Conservation (phyloP, 257 asterid genomes). For the Rehmannia glutinosa region DNA sequence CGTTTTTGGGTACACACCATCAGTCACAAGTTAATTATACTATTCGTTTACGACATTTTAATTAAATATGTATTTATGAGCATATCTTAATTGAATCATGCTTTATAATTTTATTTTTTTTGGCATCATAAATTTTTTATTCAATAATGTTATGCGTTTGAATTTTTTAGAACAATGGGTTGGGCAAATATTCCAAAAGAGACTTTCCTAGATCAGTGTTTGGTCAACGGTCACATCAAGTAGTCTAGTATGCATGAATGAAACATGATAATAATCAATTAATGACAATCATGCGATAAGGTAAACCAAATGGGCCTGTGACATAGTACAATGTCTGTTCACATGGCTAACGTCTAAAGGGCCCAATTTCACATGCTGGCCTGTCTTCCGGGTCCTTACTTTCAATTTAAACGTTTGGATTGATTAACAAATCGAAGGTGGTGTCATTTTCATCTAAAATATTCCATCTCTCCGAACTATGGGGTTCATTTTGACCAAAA, state of each 20-base stretch:
- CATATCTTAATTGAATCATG: neutral
- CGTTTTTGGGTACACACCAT: too few species aligned
- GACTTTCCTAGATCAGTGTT: neutral
- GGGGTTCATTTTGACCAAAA: neutral
- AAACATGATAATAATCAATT: slow-evolving; percentile 17
- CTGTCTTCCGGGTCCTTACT: slow-evolving; percentile 2
- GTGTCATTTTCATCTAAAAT: slow-evolving; percentile 11
- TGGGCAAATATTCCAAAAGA: neutral
- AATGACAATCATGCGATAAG: slow-evolving; percentile 9
- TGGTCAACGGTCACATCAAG: slow-evolving; percentile 42
- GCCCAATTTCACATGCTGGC: slow-evolving; percentile 30
- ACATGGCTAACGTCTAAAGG: slow-evolving; percentile 25
- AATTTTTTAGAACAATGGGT: neutral
- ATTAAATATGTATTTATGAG: neutral
- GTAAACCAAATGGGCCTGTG: slow-evolving; percentile 17
- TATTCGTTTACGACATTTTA: neutral
- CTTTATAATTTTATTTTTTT: too few species aligned
- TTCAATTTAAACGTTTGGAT: neutral
- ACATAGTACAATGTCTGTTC: slow-evolving; percentile 9
- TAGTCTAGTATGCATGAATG: neutral
- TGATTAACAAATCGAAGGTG: slow-evolving; percentile 15
- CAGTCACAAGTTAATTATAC: neutral
- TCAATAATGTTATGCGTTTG: neutral
- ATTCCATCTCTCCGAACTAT: neutral
- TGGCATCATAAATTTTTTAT: too few species aligned